Base-by-base conservation (phyloP, 2,329 filamentous ascomycete genomes). In the Venturia nashicola region DNA sequence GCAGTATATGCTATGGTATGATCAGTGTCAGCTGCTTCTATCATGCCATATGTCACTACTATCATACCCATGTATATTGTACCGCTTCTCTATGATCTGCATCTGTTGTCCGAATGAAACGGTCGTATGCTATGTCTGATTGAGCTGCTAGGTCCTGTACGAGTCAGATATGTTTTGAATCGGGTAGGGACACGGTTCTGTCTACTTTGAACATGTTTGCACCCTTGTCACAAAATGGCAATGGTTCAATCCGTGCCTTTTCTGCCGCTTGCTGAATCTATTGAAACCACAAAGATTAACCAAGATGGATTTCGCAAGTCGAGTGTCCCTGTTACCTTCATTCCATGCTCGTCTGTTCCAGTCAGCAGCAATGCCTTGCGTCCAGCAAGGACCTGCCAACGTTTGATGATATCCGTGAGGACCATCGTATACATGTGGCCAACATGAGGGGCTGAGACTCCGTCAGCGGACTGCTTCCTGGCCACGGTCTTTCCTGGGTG, bases 361-460 rank as follows among this genome's bases (percentile, higher is more conserved):
- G 94, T 99, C 70, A 88, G 87, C 16, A 99, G 79, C 67, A 90
- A 81, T 3, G 92, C 88, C 59, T 81, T 77, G 39, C 84, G 78
- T 44, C 90, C 90, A 66, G 87, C 84, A 61, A 99, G 81, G 40
- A 84, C 78, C 72, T 95, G 85, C 91, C 91, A 99, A 76, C 94
- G 83, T 76, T 97, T 99, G 69, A 96, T 78, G 62, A 96, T 87
- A 75, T 99, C 94, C 67, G 90, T 82, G 55, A 99, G 82, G 70
- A 97, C 82, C 85, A 97, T 92, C 51, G 89, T 90, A 75, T 96
- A 97, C 66, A 99, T 81, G 76, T 99, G 94, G 55, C 94, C 94
- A 67, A 97, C 85, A 78, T 99, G 94, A 61, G 94, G 94, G 57
- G 90, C 91, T 93, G 68, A 46, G 27, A 32, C 46, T 65, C 14